These are phyloP conservation scores for Aphanomyces astaci DNA, from an alignment of 352 stramenopile genomes.

Conservation along the genomic window DNA sequence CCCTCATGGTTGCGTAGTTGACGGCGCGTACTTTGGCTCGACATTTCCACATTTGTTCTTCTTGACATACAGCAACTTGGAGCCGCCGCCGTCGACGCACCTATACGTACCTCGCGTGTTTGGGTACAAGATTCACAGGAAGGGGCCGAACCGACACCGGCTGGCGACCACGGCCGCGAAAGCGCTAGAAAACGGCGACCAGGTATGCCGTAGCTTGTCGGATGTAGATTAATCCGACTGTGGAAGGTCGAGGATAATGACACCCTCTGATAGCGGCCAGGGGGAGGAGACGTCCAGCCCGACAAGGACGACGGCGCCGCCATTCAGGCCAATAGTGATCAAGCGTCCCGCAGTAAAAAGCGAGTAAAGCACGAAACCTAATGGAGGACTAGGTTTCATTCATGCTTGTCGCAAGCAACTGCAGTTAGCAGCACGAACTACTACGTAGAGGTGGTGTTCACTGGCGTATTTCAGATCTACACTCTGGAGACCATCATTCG, in stretches of 20 bases:
- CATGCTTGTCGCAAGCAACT: not conserved
- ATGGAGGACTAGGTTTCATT: not conserved
- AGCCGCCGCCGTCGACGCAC: slow-evolving; percentile 70
- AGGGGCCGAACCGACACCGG: slow-evolving; percentile 70
- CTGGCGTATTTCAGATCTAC: too few species aligned
- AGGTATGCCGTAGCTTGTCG: slow-evolving; percentile 13
- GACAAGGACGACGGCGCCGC: not conserved
- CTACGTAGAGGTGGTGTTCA: too few species aligned
- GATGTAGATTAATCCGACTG: slow-evolving; percentile 12
- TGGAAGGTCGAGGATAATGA: slow-evolving; percentile 9
- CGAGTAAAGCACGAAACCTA: slow-evolving; percentile 19
- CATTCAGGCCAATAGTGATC: slow-evolving; percentile 12
- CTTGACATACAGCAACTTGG: slow-evolving; percentile 93
- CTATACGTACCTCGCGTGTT: slow-evolving; percentile 87
- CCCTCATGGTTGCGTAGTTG: slow-evolving; percentile 40
- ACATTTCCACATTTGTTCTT: slow-evolving; percentile 99
- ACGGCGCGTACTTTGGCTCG: slow-evolving; percentile 97
- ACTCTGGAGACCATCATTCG: too few species aligned
- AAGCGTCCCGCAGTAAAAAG: slow-evolving; percentile 19
- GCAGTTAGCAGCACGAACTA: not conserved
- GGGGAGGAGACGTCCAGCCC: not conserved
- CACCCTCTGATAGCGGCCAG: slow-evolving; percentile 22
- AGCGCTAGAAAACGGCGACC: slow-evolving; percentile 24
- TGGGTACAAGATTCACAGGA: slow-evolving; percentile 89
- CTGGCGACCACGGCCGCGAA: slow-evolving; percentile 73